A percentile compares a stretch with the other conserved stretches of the same genome.
Conservation (phyloP, 805 yeast genomes). For the Hanseniaspora lindneri region DNA sequence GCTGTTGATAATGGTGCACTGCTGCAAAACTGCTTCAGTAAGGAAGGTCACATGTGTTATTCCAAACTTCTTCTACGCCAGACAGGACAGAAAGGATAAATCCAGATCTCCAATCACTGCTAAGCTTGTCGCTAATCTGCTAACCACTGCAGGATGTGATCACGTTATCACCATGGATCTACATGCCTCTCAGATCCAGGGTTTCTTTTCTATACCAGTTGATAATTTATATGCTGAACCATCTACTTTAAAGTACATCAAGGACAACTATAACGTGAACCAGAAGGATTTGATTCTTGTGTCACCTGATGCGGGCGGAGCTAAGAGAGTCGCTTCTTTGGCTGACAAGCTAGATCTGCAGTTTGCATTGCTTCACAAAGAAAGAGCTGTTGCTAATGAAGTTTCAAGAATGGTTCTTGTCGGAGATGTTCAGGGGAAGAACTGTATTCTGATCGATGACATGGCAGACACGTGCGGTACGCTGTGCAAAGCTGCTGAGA, state of each 20-base stretch:
- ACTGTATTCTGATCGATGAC: slow-evolving; percentile 71
- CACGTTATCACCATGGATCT: slow-evolving; percentile 80
- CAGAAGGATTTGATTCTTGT: slow-evolving; percentile 53
- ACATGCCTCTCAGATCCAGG: slow-evolving; percentile 84
- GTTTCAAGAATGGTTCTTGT: slow-evolving; percentile 76
- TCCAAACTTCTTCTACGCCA: slow-evolving; percentile 78
- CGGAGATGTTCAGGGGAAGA: slow-evolving; percentile 68
- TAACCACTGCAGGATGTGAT: slow-evolving; percentile 74
- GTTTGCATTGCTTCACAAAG: slow-evolving; percentile 77
- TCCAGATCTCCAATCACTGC: slow-evolving; percentile 80
- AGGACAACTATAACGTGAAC: slow-evolving; percentile 41
- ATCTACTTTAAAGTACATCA: slow-evolving; percentile 60
- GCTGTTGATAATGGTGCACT: slow-evolving; percentile 64
- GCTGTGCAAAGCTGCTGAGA: slow-evolving; percentile 69
- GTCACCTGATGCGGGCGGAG: slow-evolving; percentile 87
- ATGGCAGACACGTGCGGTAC: slow-evolving; percentile 91
- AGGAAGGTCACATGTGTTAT: slow-evolving; percentile 71
- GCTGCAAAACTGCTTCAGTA: slow-evolving; percentile 73
- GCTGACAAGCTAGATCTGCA: slow-evolving; percentile 70
- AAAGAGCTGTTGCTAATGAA: slow-evolving; percentile 72
- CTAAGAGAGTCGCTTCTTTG: slow-evolving; percentile 75
- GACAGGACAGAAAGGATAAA: slow-evolving; percentile 79
- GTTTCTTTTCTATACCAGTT: slow-evolving; percentile 71
- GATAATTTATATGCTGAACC: slow-evolving; percentile 81
- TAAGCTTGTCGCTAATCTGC: slow-evolving; percentile 69